phyloP scores from a whole-genome alignment of 768 basidiomycete species.

The Pulveroboletus sp. region DNA sequence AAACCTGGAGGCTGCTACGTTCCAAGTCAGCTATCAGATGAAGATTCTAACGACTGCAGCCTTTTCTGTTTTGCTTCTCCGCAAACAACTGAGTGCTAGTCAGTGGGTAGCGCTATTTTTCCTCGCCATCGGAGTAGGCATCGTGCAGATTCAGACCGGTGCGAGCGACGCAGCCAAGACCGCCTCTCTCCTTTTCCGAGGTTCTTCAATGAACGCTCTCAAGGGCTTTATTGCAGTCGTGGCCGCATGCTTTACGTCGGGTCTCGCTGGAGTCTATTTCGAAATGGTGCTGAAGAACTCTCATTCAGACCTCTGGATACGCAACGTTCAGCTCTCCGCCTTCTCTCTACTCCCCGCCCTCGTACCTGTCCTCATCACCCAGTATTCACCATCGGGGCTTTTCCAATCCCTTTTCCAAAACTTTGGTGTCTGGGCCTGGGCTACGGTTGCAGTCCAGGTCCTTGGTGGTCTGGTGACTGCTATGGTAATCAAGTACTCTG shows the following conservation, averaged over 20 bases:
- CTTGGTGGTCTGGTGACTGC: slow-evolving; percentile 91
- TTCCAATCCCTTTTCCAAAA: slow-evolving; percentile 64
- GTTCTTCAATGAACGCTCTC: slow-evolving; percentile 68
- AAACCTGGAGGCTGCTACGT: slow-evolving; percentile 92
- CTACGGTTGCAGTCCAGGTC: slow-evolving; percentile 83
- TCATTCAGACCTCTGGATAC: slow-evolving; percentile 88
- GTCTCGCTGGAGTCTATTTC: slow-evolving; percentile 95
- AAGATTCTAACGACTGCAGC: slow-evolving; percentile 92
- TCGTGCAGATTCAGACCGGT: slow-evolving; percentile 77
- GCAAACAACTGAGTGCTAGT: slow-evolving; percentile 61
- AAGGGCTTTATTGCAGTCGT: slow-evolving; percentile 89
- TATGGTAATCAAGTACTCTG: slow-evolving; percentile 90
- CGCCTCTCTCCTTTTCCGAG: slow-evolving; percentile 30
- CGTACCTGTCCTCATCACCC: slow-evolving; percentile 64
- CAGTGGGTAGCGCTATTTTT: slow-evolving; percentile 86
- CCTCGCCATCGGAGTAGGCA: slow-evolving; percentile 83
- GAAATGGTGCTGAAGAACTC: slow-evolving; percentile 96
- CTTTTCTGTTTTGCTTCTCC: slow-evolving; percentile 79
- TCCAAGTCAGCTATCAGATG: slow-evolving; percentile 97
- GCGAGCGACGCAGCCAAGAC: slow-evolving; percentile 20
- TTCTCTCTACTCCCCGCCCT: slow-evolving; percentile 91
- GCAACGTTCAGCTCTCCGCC: slow-evolving; percentile 92
- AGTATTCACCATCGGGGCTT: slow-evolving; percentile 36
- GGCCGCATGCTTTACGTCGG: slow-evolving; percentile 91
- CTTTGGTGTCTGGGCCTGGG: slow-evolving; percentile 91